Base-by-base conservation (phyloP, 2,329 filamentous ascomycete genomes). In the Aspergillus sp. region DNA sequence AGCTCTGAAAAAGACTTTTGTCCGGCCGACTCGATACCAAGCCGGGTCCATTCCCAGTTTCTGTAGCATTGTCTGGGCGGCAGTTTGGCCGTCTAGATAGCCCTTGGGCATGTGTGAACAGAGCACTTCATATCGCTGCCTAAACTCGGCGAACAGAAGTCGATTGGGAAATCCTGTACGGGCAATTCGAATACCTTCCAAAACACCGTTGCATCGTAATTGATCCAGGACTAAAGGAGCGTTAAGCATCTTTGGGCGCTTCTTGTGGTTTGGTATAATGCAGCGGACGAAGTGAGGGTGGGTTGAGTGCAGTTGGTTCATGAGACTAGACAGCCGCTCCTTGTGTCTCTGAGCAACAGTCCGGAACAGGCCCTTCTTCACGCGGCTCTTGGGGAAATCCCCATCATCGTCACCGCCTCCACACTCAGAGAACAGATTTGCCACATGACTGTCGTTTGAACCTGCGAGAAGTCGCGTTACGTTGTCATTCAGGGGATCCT, bases 201-300 rank as follows among this genome's bases (percentile, higher is more conserved):
- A 76, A 3, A 98, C 93, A 86, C 93, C 93, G 64, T 98, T 98
- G 70, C 93, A 98, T 41, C 93, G 83, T n/a, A 98, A 74, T 65
- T 98, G 94, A 59, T 98, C 93, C 5, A 98, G 77, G 2, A 98
- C 94, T n/a, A 98, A 79, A 2, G 90, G 81, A 3, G 88, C 88
- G 60, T 86, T 88, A 66, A 97, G 89, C 61, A 90, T 86, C 68
- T 98, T 98, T 0, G 93, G 89, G 26, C 85, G 81, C 69, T 98
- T 98, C 69, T 95, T 96, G 74, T 98, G 93, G 61, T 98, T 98
- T 4, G 93, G 94, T 47, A 98, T 77, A 49, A 98, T 98, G 63
- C 93, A 98, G 37, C 93, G 87, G 28, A 98, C 93, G 63, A 98
- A 98, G 67, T 98, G 93, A 45, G 94, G 94, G 64, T 98, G 93